These are phyloP conservation scores for Talaromyces albobiverticillius DNA, from an alignment of 2,329 filamentous ascomycete species.

Conservation along the genomic window DNA sequence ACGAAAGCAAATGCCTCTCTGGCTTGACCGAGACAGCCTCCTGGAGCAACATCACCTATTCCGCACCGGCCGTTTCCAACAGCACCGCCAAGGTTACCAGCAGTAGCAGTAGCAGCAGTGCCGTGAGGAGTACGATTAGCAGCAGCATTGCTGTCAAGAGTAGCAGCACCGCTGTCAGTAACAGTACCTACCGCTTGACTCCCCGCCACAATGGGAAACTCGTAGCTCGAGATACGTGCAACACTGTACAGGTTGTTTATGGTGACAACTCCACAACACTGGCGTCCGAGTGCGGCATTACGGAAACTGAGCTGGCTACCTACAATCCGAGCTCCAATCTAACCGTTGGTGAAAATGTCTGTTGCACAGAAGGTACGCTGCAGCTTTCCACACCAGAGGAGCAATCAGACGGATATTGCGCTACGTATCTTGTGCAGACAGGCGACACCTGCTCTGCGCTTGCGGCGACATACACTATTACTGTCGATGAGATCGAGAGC, in stretches of 20 bases:
- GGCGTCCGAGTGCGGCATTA: constrained; percentile 40
- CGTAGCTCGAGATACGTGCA: not conserved
- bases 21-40: not conserved
- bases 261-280: constrained; percentile 39
- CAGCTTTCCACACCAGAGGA: not conserved
- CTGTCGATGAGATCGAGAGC: not conserved
- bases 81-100: no score
- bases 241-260: constrained; percentile 25
- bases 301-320: constrained; percentile 35
- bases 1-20: not conserved
- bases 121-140: no score
- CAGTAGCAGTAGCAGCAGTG: no score
- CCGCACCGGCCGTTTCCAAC: not conserved
- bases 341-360: no score
- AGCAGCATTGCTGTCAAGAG: no score
- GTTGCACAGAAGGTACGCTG: no score
- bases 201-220: no score
- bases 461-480: not conserved
- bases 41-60: not conserved
- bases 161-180: no score
- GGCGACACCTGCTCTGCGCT: not conserved
- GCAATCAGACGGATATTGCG: not conserved
- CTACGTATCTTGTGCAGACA: not conserved
- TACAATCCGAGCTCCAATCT: constrained; percentile 31
- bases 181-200: not conserved